Evolutionary conservation across 495 filamentous ascomycete species (phyloP).

Genomic region (Amorphotheca resinae): DNA sequence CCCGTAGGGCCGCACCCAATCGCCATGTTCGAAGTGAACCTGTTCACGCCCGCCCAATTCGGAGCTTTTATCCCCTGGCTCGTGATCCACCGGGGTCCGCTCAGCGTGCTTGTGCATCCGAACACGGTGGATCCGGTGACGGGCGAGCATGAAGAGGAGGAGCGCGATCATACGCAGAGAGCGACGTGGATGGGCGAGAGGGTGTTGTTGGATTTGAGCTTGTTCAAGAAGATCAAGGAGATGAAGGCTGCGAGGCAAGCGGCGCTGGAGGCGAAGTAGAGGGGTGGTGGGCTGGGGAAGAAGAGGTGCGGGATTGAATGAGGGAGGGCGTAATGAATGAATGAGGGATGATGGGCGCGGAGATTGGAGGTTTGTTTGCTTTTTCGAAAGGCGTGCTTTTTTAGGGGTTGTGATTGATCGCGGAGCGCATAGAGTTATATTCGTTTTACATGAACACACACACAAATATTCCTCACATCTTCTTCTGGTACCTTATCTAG

Average conservation of each 20-base stretch:
- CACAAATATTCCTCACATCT: too few relatives aligned
- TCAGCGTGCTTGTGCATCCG: constrained; percentile 71
- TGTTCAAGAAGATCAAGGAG: constrained; percentile 34
- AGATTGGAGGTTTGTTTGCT: too few relatives aligned
- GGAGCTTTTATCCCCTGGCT: constrained; percentile 78
- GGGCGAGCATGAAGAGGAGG: constrained; percentile 25
- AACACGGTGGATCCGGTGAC: constrained; percentile 46
- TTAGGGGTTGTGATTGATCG: too few relatives aligned
- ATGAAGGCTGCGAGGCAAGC: constrained; percentile 1
- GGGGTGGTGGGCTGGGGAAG: not conserved
- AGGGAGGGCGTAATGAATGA: too few relatives aligned
- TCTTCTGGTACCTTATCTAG: too few relatives aligned
- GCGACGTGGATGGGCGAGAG: constrained; percentile 79
- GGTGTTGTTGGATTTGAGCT: constrained; percentile 51
- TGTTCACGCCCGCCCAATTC: constrained; percentile 77
- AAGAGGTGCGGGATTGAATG: not conserved
- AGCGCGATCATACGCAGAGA: constrained; percentile 47
- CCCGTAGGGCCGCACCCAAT: constrained; percentile 74
- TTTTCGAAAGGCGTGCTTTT: too few relatives aligned
- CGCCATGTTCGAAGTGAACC: constrained; percentile 86
- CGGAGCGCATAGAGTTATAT: too few relatives aligned
- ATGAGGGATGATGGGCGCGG: too few relatives aligned
- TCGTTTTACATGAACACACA: too few relatives aligned
- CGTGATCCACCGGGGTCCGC: constrained; percentile 67
- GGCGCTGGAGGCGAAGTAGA: not conserved